Conservation (phyloP, 306 rosid species). For the Datisca glomerata region DNA sequence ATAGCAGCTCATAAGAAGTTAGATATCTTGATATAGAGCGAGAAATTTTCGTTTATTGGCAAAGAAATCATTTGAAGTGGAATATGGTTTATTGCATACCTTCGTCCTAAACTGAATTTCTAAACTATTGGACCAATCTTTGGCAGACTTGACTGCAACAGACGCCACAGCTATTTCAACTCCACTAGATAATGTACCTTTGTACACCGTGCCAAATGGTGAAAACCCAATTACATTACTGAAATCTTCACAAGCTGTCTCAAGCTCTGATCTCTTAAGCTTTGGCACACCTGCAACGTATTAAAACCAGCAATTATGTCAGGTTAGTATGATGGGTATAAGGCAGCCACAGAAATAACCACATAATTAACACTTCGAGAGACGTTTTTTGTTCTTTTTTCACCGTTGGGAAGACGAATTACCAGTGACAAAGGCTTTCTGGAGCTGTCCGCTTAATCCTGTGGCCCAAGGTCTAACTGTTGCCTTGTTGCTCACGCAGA, state of each 20-base stretch:
- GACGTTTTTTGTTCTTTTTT: too few species aligned
- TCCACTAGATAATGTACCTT: constrained; percentile 94
- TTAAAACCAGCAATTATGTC: too few species aligned
- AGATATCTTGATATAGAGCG: too few species aligned
- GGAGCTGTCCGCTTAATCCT: constrained; percentile 97
- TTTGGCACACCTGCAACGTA: constrained; percentile 69
- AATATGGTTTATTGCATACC: constrained; percentile 30
- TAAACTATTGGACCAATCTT: constrained; percentile 52
- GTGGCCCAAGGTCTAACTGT: constrained; percentile 89
- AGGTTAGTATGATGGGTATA: too few species aligned
- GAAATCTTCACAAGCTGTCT: constrained; percentile 92
- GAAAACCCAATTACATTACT: constrained; percentile 79
- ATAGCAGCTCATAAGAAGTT: too few species aligned
- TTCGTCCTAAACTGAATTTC: constrained; percentile 75
- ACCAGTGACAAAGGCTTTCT: constrained; percentile 92
- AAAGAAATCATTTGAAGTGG: background rate
- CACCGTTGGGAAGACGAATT: constrained; percentile 11
- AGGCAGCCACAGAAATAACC: too few species aligned
- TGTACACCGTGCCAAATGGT: constrained; percentile 67
- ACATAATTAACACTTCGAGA: too few species aligned
- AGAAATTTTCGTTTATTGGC: too few species aligned
- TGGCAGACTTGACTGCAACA: constrained; percentile 34
- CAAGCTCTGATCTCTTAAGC: constrained; percentile 81
- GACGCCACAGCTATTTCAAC: constrained; percentile 88
- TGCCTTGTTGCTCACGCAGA: constrained; percentile 50